Percentiles rank a stretch among this genome's conserved stretches.
Evolutionary conservation across 202 grass and related monocot genomes (phyloP).

Genomic region (Schoenoplectus triqueter): DNA sequence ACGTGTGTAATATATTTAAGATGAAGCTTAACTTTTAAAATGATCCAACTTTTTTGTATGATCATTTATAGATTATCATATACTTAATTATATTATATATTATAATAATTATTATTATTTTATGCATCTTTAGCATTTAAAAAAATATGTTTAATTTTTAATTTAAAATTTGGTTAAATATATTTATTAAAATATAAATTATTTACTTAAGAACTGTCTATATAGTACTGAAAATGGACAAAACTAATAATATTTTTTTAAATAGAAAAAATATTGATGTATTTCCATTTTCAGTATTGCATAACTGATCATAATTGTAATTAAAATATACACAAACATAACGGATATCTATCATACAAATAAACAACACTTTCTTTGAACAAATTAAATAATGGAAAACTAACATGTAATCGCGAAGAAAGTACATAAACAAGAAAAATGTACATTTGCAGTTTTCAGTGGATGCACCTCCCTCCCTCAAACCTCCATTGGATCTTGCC

Average conservation of each 20-base stretch:
- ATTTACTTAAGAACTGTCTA: too few species aligned
- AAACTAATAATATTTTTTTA: neutral
- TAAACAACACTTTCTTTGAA: constrained; percentile 21
- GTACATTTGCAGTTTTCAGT: constrained; percentile 39
- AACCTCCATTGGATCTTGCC: constrained; percentile 66
- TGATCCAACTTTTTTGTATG: too few species aligned
- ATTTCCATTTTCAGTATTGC: neutral
- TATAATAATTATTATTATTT: too few species aligned
- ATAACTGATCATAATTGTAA: neutral
- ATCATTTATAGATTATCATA: too few species aligned
- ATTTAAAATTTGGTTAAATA: too few species aligned
- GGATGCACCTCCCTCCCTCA: constrained; percentile 69
- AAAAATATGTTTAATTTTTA: too few species aligned
- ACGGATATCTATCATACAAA: constrained; percentile 4
- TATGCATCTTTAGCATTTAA: too few species aligned
- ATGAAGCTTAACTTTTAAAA: too few species aligned
- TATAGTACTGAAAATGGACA: neutral
- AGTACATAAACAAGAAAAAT: neutral
- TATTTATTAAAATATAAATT: too few species aligned
- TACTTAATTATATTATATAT: too few species aligned
- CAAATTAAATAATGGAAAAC: neutral
- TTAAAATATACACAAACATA: constrained; percentile 17
- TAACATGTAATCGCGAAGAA: neutral
- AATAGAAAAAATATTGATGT: neutral
- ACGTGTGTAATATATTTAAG: too few species aligned